Evolutionary conservation across 495 filamentous ascomycete species (phyloP), one percentile per base, ranked within the genome.

Genomic region (Corynascus novoguineensis): DNA sequence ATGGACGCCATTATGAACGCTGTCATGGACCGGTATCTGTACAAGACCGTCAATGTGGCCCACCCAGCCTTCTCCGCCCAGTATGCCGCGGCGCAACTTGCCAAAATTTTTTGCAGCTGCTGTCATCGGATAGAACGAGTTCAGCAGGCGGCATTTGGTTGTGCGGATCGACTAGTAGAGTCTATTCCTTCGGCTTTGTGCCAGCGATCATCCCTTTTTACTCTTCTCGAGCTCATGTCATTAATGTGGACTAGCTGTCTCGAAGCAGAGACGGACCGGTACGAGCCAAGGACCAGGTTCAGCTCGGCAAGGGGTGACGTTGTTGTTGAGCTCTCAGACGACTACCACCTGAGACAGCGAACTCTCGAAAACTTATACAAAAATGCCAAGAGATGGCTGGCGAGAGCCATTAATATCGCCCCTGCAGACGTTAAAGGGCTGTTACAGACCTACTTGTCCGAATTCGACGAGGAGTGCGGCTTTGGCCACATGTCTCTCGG

Each of bases 191-290:
- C 93, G 5, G 85, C 90, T 19, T 79, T 98, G 0, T 97, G 95
- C 63, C 88, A 95, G 62, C 87, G 86, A 62, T 81, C 84, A 12
- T 96, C 93, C 7, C 75, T 98, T 0, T 97, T 97, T 74, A 88
- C 92, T 6, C 78, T 98, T 31, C 76, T 97, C 7, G 93, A 97
- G 66, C 81, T 98, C 4, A 72, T 98, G 37, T 89, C 89, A 2
- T 80, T 97, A 34, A 89, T 98, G 86, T 98, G 92, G 92, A 80
- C 79, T 24, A 92, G 92, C 65, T 97, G 95, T 64, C 77, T 97
- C 7, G 91, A 97, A 66, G 86, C 86, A 11, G 95, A 98, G 66
- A 89, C 90, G 14, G 93, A 98, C 58, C 85, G 96, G 62, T 98
- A 96, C 65, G 86, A 89, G 50, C 92, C 89, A 71, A 84, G 85